Conservation (phyloP, 306 rosid species). For the peach (Prunus persica) region Prunus_persica_NCBIv2 NC_034015.1:13893001-13893500, state of each 20-base stretch:
- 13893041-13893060: neutral
- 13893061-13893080: neutral
- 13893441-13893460: too few relatives aligned
- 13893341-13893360: too few relatives aligned
- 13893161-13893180: neutral
- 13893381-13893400: too few relatives aligned
- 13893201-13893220: neutral
- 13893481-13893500: too few relatives aligned
- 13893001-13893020: neutral
- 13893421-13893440: too few relatives aligned
- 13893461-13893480: too few relatives aligned
- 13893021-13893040: neutral
- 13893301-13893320: too few relatives aligned
- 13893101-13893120: neutral
- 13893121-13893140: neutral
- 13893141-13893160: neutral
- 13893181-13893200: neutral
- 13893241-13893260: neutral
- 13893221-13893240: too few relatives aligned
- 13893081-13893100: neutral
- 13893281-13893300: neutral
- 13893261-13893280: neutral
- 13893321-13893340: too few relatives aligned
- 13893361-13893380: too few relatives aligned
- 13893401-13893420: too few relatives aligned